Conservation (phyloP, 192 early-diverging fungal genomes). For the Umbelopsis ramanniana region DNA sequence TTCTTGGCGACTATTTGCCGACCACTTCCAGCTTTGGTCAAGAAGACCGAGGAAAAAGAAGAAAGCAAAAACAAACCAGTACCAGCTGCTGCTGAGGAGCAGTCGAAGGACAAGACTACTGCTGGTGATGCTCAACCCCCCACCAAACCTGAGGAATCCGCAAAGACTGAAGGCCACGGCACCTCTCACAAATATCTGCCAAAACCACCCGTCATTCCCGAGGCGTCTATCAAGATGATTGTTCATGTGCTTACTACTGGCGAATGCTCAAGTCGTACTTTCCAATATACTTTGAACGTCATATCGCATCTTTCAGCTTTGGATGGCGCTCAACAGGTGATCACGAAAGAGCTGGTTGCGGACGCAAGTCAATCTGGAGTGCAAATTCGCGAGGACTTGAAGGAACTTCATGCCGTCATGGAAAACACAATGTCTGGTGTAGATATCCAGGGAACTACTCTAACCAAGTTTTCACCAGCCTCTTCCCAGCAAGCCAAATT, state of each 20-base stretch:
- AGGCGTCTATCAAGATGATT: slow-evolving; percentile 78
- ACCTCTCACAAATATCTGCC: slow-evolving; percentile 47
- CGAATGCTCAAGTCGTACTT: slow-evolving; percentile 91
- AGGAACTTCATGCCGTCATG: slow-evolving; percentile 65
- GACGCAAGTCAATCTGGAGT: slow-evolving; percentile 72
- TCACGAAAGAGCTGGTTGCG: slow-evolving; percentile 79
- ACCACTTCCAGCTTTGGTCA: slow-evolving; percentile 70
- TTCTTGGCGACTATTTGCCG: slow-evolving; percentile 81
- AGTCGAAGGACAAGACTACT: slow-evolving; percentile 19
- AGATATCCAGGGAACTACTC: slow-evolving; percentile 72
- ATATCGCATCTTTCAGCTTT: slow-evolving; percentile 87
- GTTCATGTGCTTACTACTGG: slow-evolving; percentile 90
- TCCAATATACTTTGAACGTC: slow-evolving; percentile 89
- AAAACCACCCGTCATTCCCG: slow-evolving; percentile 82
- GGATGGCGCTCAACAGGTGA: slow-evolving; percentile 67
- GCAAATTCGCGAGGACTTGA: slow-evolving; percentile 71
- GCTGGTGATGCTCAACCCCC: background rate
- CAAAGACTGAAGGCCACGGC: slow-evolving; percentile 33
- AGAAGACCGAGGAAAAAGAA: slow-evolving; percentile 51
- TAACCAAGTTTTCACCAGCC: slow-evolving; percentile 81
- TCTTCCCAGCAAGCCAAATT: slow-evolving; percentile 92
- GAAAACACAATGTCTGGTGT: slow-evolving; percentile 58
- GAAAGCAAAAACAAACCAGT: slow-evolving; percentile 36
- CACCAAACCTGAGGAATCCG: slow-evolving; percentile 13
- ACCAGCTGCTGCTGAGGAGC: background rate